A percentile compares a stretch with the other conserved stretches of the same genome.
These are phyloP conservation scores for Phylloporus sp. DNA, from an alignment of 768 basidiomycete species.

Conservation along the genomic window DNA sequence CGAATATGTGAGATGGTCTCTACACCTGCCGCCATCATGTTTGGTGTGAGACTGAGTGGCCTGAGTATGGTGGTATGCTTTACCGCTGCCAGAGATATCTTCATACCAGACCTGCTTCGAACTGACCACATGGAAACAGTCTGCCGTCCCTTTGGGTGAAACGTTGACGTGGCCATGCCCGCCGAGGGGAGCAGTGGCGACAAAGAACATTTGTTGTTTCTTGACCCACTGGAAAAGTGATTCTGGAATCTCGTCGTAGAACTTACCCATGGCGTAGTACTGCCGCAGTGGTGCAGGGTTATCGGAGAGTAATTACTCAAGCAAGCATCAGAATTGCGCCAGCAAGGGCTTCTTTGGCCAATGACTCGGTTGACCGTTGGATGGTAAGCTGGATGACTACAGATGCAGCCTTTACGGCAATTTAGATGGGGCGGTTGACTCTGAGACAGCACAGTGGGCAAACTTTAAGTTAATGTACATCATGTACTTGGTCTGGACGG, in stretches of 20 bases:
- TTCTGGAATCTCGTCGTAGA: constrained; percentile 55
- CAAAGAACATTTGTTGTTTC: constrained; percentile 68
- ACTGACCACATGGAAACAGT: constrained; percentile 58
- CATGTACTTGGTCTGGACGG: no score
- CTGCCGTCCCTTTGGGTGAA: constrained; percentile 65
- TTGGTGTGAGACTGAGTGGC: not conserved
- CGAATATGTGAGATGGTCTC: constrained; percentile 61
- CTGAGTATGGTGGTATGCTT: constrained; percentile 3
- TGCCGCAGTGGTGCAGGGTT: not conserved
- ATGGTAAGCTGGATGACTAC: not conserved
- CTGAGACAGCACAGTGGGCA: no score
- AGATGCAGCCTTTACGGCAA: no score
- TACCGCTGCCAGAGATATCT: constrained; percentile 66
- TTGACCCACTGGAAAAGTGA: constrained; percentile 53
- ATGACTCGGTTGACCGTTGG: not conserved
- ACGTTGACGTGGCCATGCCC: constrained; percentile 59
- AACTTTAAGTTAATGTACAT: no score
- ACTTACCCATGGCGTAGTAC: constrained; percentile 46
- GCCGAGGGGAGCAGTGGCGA: constrained; percentile 61
- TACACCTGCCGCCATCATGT: constrained; percentile 34
- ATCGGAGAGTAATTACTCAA: not conserved
- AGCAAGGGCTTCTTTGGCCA: not conserved
- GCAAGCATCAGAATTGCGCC: not conserved
- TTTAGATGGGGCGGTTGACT: no score
- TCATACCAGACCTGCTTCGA: constrained; percentile 66